Percentiles rank a stretch among this genome's conserved stretches.
Conservation (phyloP, 2,329 filamentous ascomycete genomes). For the Ceratocystiopsis minuta region DNA sequence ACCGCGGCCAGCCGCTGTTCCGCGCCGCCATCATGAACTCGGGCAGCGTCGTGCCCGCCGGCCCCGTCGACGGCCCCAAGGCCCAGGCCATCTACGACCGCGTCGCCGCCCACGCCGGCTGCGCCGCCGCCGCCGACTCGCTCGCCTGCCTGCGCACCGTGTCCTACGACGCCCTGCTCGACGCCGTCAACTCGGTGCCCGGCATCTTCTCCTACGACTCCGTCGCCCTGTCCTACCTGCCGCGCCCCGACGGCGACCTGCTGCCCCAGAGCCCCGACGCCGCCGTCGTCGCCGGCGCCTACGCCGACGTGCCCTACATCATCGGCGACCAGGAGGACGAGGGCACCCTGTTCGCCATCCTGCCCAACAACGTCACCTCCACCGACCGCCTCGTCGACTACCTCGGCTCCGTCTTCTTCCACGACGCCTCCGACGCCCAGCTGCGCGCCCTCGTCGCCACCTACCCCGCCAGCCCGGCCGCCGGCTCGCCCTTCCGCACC, state of each 20-base stretch:
- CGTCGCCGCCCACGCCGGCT: constrained; percentile 44
- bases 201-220: constrained; percentile 48
- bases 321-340: constrained; percentile 67
- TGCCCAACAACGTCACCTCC: constrained; percentile 49
- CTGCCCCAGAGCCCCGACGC: constrained; percentile 46
- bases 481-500: constrained; percentile 58
- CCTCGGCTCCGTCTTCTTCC: constrained; percentile 41
- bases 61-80: constrained; percentile 46
- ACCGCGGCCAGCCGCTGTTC: constrained; percentile 61
- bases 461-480: constrained; percentile 37
- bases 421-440: constrained; percentile 28
- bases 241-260: constrained; percentile 49
- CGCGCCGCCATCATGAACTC: constrained; percentile 64
- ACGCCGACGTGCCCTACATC: constrained; percentile 30
- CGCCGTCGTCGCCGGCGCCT: constrained; percentile 30
- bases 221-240: constrained; percentile 54
- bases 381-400: constrained; percentile 42
- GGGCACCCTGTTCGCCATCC: constrained; percentile 55
- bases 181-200: constrained; percentile 53
- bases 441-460: constrained; percentile 39
- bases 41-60: constrained; percentile 42
- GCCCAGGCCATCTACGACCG: constrained; percentile 46
- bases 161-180: constrained; percentile 40
- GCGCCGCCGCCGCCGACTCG: constrained; percentile 34
- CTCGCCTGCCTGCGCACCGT: constrained; percentile 47